Evolutionary conservation across 116 monocot genomes (phyloP), one percentile per base, ranked within the genome.

Genomic region (Trichopus zeylanicus): DNA sequence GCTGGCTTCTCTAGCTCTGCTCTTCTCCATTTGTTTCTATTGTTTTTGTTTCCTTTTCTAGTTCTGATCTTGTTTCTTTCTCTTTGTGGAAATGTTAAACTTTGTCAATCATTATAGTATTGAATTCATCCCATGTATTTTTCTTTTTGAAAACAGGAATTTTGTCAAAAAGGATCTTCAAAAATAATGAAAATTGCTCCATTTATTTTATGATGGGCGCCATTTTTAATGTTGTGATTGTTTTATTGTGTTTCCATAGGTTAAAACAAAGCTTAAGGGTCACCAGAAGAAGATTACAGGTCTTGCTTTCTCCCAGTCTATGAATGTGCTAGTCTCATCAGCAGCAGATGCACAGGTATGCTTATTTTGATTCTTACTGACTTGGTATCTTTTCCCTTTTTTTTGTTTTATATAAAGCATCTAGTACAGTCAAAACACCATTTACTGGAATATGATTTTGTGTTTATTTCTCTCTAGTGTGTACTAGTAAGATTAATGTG

Each of bases 281-380:
- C 73, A 78, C 55, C 48, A 61, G 26, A 67, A 72, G 35, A 72
- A 42, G 42, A 68, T 81, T 19, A 77, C 73, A 38, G 73, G 77
- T 21, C 73, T 77, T 28, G 67, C 77, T 26, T 81, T 76, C 59
- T 78, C 73, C 9, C 48, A 46, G 7, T 53, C 46, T 31, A 32
- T 73, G 18, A 73, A 73, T 68, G 59, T 78, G 25, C 73, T 78
- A 12, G 68, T 78, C 15, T 78, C 78, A 39, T 71, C 68, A 33
- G 73, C 64, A 35, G 67, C 64, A 22, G 78, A 73, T 64, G 52
- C 62, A 48, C 73, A 68, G 73, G 78, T 68, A 67, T 57, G 24
- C 19, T 26, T 29, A 55, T 13, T 18, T 39, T 2, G 39, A 39
- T 15, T 18, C 18, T 39, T 42, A n/a, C 3, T 42, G 55, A 28